Percentiles rank a stretch among this genome's conserved stretches.
These are phyloP conservation scores for Colletotrichum agaves DNA, from an alignment of 2,329 filamentous ascomycete genomes.

Conservation along the genomic window DNA sequence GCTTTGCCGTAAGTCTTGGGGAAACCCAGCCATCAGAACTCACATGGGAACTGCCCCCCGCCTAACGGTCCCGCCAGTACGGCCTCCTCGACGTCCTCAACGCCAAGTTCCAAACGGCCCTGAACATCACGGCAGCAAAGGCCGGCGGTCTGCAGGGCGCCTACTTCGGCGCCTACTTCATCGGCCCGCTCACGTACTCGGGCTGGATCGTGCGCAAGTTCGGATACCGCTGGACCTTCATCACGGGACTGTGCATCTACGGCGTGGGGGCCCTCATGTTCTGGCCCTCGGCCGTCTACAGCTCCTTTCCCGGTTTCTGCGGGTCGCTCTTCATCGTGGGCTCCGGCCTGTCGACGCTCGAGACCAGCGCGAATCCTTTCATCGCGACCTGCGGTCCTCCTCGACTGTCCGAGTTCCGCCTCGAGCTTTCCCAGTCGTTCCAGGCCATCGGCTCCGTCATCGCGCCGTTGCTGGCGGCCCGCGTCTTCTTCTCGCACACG, in stretches of 20 bases:
- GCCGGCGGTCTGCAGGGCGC: constrained; percentile 61
- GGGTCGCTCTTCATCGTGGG: constrained; percentile 62
- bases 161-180: constrained; percentile 60
- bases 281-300: constrained; percentile 66
- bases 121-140: constrained; percentile 56
- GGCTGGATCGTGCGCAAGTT: constrained; percentile 69
- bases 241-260: constrained; percentile 67
- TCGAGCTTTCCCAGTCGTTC: constrained; percentile 68
- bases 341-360: constrained; percentile 58
- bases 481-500: constrained; percentile 70
- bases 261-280: constrained; percentile 67
- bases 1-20: constrained; percentile 47
- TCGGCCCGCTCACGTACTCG: constrained; percentile 51
- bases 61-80: constrained; percentile 16
- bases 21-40: not conserved
- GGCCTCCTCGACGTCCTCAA: constrained; percentile 53
- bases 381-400: constrained; percentile 68
- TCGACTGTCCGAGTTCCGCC: constrained; percentile 65
- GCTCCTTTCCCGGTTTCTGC: constrained; percentile 69
- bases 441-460: constrained; percentile 68
- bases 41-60: not conserved
- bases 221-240: constrained; percentile 75
- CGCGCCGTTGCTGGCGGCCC: constrained; percentile 67
- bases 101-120: constrained; percentile 60
- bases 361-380: constrained; percentile 68